Evolutionary conservation across 2,329 filamentous ascomycete genomes (phyloP).

Genomic region (Pseudofabraea citricarpa): DNA sequence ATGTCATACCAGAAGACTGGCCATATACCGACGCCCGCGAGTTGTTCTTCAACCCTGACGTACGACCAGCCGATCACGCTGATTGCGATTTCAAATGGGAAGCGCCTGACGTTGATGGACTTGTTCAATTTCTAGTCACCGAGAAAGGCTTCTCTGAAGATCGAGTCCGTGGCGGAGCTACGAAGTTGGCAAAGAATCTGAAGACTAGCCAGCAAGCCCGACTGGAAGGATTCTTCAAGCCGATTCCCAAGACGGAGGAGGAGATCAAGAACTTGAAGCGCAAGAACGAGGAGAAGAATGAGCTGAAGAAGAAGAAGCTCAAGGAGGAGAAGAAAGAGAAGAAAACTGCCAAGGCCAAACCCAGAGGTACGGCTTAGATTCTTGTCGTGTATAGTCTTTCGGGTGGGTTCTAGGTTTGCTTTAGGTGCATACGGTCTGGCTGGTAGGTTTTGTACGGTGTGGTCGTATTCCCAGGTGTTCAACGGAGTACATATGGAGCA

Average conservation of each 20-base stretch:
- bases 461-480: no score
- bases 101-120: conserved; percentile 80
- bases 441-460: no score
- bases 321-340: conserved; percentile 96
- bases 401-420: no score
- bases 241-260: conserved; percentile 79
- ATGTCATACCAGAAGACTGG: conserved; percentile 90
- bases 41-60: conserved; percentile 88
- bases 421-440: no score
- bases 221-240: conserved; percentile 96
- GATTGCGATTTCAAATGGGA: conserved; percentile 99
- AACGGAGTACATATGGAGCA: no score
- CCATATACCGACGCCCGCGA: conserved; percentile 87
- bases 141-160: conserved; percentile 99
- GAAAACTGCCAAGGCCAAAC: conserved; percentile 84
- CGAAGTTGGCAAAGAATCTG: conserved; percentile 80
- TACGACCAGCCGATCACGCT: conserved; percentile 74
- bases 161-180: conserved; percentile 74
- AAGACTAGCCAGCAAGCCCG: conserved; percentile 88
- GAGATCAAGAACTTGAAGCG: conserved; percentile 84
- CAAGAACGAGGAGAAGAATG: conserved; percentile 88
- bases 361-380: conserved; percentile 41
- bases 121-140: conserved; percentile 82
- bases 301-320: conserved; percentile 89
- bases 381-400: no score